Percentiles rank a stretch among this genome's conserved stretches.
phyloP scores from a whole-genome alignment of 257 asterid genomes.

The Forsythia viridissima region DNA sequence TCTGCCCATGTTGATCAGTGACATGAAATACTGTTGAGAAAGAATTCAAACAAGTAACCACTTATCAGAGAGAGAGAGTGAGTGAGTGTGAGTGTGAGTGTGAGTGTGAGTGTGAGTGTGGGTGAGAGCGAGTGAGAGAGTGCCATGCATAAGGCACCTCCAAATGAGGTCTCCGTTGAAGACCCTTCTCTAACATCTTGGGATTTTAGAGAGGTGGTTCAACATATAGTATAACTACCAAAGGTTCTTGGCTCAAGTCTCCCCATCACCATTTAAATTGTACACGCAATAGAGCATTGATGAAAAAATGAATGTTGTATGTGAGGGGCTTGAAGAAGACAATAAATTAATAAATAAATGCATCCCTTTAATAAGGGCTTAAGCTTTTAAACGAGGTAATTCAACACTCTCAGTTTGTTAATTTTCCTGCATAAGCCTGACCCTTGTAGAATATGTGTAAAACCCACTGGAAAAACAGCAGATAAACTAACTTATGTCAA shows the following conservation, averaged over 20 bases:
- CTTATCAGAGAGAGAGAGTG: neutral
- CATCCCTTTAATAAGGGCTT: neutral
- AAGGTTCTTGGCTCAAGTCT: neutral
- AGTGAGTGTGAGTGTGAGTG: neutral
- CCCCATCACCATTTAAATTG: neutral
- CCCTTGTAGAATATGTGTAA: neutral
- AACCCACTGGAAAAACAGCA: neutral
- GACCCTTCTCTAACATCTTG: no score
- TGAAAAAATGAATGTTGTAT: neutral
- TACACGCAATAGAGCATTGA: neutral
- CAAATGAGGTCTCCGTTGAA: neutral
- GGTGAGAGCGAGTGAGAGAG: neutral
- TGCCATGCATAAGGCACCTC: conserved; percentile 7
- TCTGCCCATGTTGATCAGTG: conserved; percentile 88
- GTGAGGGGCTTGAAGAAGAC: neutral
- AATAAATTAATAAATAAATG: no score
- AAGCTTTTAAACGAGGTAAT: neutral
- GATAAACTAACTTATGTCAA: neutral
- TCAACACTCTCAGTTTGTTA: neutral
- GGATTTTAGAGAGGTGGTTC: no score
- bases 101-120: neutral
- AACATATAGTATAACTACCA: neutral
- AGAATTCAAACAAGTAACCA: conserved; percentile 16
- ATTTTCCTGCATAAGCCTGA: neutral
- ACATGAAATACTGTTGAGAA: conserved; percentile 82